Evolutionary conservation across 2,329 filamentous ascomycete species (phyloP), one percentile per base, ranked within the genome.

Genomic region (Colletotrichum euphorbiae): DNA sequence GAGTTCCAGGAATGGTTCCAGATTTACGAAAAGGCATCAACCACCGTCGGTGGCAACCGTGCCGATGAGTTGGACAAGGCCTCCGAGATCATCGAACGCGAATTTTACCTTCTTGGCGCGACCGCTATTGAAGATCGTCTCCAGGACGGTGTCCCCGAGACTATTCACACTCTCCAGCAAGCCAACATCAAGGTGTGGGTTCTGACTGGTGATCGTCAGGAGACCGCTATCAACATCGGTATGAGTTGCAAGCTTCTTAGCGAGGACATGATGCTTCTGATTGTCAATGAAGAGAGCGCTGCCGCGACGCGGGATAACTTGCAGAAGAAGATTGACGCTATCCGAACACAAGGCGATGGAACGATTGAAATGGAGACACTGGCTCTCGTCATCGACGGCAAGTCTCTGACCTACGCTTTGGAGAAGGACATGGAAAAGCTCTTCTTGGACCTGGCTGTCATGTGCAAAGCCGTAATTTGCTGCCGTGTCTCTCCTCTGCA

Each of bases 161-260:
- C 96, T 0, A 99, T 99, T 67, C 94, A 98, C 78, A 99, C 96
- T 0, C 84, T 99, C 31, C 97, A 99, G 79, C 93, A 94, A 71
- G 96, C 97, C 24, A 95, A 94, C 60, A 98, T 99, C 84, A 99
- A 99, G 81, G 91, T 99, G 62, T 99, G 96, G 96, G 96, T 99
- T 19, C 81, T 99, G 79, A 99, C 96, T 43, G 96, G 96, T 74
- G 96, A 99, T 83, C 89, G 96, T 74, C 97, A 99, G 80, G 96
- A 99, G 80, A 99, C 96, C 31, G 96, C 96, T 64, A 99, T 99
- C 87, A 99, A 99, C 79, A 99, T 99, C 73, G 96, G 97, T 71
- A 99, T 99, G 96, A 98, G 94, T 78, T 99, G 96, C 82, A 98
- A 98, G 81, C 87, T 99, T 56, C 93, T 99, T 69, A 97, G 94